A percentile compares a stretch with the other conserved stretches of the same genome.
These are phyloP conservation scores for Saccharata proteae DNA, from an alignment of 2,329 filamentous ascomycete genomes.

Conservation along the genomic window DNA sequence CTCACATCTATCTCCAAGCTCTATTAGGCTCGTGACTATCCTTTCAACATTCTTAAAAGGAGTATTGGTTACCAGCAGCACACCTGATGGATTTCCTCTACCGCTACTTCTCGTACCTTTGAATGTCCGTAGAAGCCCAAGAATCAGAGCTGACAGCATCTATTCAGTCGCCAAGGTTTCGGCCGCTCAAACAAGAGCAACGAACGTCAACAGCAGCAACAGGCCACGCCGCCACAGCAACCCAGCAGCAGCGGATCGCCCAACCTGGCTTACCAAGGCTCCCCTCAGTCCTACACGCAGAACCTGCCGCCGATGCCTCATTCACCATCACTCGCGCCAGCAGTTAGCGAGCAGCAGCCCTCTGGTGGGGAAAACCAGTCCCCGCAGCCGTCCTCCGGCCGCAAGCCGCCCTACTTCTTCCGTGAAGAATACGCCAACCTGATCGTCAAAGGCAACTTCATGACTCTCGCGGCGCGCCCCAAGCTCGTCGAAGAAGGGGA, in stretches of 20 bases:
- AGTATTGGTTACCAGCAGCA: too few relatives aligned
- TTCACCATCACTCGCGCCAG: constrained; percentile 34
- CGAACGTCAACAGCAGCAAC: constrained; percentile 24
- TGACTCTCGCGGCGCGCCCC: constrained; percentile 85
- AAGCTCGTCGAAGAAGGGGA: constrained; percentile 90
- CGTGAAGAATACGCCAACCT: constrained; percentile 65
- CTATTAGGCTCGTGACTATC: too few relatives aligned
- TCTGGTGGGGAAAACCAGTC: too few relatives aligned
- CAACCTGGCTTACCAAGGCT: constrained; percentile 6
- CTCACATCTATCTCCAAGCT: too few relatives aligned
- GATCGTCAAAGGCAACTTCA: constrained; percentile 95
- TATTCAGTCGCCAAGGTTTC: constrained; percentile 28
- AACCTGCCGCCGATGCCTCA: constrained; percentile 12
- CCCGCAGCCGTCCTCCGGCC: constrained; percentile 36
- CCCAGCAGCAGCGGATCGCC: constrained; percentile 10
- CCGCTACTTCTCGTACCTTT: too few relatives aligned
- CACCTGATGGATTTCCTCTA: too few relatives aligned
- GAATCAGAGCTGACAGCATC: too few relatives aligned
- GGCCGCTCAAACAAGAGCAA: constrained; percentile 30
- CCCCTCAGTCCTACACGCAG: constrained; percentile 23
- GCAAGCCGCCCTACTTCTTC: constrained; percentile 63
- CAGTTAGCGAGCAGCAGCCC: constrained; percentile 16
- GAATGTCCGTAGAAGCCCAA: too few relatives aligned
- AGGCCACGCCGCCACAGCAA: constrained; percentile 17
- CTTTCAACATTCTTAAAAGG: too few relatives aligned